Evolutionary conservation across 164 flowering plant species (phyloP), one percentile per base, ranked within the genome.

Genomic region (Sedum album): DNA sequence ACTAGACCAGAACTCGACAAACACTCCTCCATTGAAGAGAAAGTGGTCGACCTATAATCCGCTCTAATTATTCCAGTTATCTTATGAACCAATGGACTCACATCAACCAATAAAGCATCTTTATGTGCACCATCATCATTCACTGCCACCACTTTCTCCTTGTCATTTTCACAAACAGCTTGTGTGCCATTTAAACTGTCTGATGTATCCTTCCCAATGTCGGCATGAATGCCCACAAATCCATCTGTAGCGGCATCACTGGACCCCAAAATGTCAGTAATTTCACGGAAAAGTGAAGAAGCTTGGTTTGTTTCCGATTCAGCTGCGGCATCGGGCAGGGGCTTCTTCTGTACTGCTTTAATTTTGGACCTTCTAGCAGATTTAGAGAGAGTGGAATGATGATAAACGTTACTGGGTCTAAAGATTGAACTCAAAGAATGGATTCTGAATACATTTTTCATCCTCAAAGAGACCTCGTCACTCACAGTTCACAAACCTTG

Each of bases 1-100:
- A 17, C 63, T 57, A 82, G 36, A 55, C 80, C 85, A 26, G 72
- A 69, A 1, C 69, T 75, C 55, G 82, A 85, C 62, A 89, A 72
- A 65, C 79, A 46, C 57, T 82, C 83, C 76, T 88, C 96, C 89
- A 92, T 79, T 55, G 60, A 25, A 6, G 60, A 55, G 5, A 39
- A 39, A 39, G 84, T 65, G 66, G 70, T 61, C 3, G 13, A 63
- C 15, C 46, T 69, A 53, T 73, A 68, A 64, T 81, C 85, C 1
- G 67, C 82, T 60, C 89, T 69, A 28, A 89, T 74, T 69, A 87
- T 80, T 74, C 72, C 80, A 1, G 88, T 80, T 55, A 88, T 82
- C 80, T 76, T 77, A 39, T 83, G 81, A 76, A 88, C 91, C 38
- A 82, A 60, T 0, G 83, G 79, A 63, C 97, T 84, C 65, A 82